phyloP scores from a whole-genome alignment of 2,329 filamentous ascomycete genomes.

The Calonectria naviculata region DNA sequence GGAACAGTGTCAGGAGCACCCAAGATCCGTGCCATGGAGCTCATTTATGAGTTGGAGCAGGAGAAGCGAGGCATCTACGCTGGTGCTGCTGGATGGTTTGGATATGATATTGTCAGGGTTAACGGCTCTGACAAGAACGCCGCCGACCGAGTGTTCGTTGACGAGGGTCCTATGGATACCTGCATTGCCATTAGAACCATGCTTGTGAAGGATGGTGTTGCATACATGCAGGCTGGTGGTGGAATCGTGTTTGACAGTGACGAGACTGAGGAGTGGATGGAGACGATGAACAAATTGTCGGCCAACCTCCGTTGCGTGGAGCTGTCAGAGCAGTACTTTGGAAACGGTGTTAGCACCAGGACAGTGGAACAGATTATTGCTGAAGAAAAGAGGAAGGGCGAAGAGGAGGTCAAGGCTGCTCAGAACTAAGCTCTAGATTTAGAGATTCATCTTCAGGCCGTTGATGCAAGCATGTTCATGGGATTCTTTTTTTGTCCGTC shows the following conservation, averaged over 20 bases:
- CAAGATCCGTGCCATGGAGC: slow-evolving; percentile 96
- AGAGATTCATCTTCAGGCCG: not conserved
- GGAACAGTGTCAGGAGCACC: slow-evolving; percentile 96
- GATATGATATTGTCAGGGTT: slow-evolving; percentile 78
- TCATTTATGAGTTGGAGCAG: slow-evolving; percentile 92
- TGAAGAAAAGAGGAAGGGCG: slow-evolving; percentile 39
- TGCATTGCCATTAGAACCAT: slow-evolving; percentile 88
- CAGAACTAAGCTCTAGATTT: not conserved
- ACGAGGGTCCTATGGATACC: slow-evolving; percentile 92
- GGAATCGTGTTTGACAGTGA: slow-evolving; percentile 97
- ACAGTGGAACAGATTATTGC: slow-evolving; percentile 42
- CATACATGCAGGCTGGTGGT: slow-evolving; percentile 90
- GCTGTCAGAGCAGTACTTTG: slow-evolving; percentile 40
- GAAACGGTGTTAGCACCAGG: slow-evolving; percentile 37
- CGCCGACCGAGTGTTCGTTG: slow-evolving; percentile 39
- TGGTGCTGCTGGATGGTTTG: slow-evolving; percentile 96
- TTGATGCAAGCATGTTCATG: not conserved
- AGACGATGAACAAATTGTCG: slow-evolving; percentile 92
- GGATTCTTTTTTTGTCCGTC: not conserved
- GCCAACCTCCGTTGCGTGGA: slow-evolving; percentile 43
- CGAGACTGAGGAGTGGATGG: slow-evolving; percentile 93
- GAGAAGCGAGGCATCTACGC: slow-evolving; percentile 98
- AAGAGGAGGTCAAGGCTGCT: slow-evolving; percentile 37
- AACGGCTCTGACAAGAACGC: slow-evolving; percentile 61
- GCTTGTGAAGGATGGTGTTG: slow-evolving; percentile 90